Evolutionary conservation across 805 yeast genomes (phyloP), one percentile per base, ranked within the genome.

Genomic region (Candida ascalaphidarum): DNA sequence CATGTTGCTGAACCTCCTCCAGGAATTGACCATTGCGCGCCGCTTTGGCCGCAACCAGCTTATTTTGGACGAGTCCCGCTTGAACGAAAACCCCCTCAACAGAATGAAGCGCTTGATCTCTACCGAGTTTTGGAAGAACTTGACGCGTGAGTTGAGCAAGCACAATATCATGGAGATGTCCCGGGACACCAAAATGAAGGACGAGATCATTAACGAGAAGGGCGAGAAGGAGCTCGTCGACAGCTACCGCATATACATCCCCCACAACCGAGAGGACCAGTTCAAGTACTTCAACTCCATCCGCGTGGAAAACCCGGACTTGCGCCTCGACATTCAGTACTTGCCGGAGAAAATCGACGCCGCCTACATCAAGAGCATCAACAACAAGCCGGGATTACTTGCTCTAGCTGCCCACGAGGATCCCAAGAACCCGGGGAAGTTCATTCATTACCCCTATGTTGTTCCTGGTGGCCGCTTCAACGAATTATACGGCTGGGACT

Each of bases 391-490:
- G 0, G 98, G 98, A 0, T 61, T 89, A 29, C 64, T 89, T 34
- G 81, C 95, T 0, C 61, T 89, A 22, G 95, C 89, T 1, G 71
- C 82, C 64, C 68, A 66, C 35, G 68, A 51, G 13, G 75, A 76
- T 39, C 75, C 80, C 6, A 44, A 58, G 3, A 71, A 75, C 32
- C 70, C 71, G 22, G 49, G 47, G 11, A 62, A 68, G 10, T 42
- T 80, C 26, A 61, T 69, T 22, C 84, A 86, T 13, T 76, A 70
- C 44, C 95, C 95, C 1, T 89, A 89, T 52, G 81, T 84, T 11
- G 97, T 89, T 14, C 98, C 98, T 1, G 98, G 98, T 11, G 97
- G 98, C 14, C 65, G 98, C 38, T 89, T 89, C 57, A 92, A 92
- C 58, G 98, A 89, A 57, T 69, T 86, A 33, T 89, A 92, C 47